Conservation (phyloP, 163 green algal species). For the Scenedesmus sp. region DNA sequence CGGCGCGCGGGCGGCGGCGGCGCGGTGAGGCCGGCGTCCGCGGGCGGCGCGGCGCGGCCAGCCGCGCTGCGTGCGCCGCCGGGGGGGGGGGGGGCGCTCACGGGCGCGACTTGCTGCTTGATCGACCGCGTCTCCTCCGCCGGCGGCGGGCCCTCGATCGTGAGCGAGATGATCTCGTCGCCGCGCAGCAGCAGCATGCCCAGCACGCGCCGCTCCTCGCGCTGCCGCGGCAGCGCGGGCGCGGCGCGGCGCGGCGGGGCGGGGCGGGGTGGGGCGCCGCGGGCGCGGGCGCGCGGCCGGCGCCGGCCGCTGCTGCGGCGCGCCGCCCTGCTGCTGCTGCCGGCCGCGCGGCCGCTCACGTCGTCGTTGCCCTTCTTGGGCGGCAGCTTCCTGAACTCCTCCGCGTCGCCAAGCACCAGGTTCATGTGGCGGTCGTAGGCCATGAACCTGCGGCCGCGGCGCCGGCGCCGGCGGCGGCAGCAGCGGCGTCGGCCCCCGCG, state of each 20-base stretch:
- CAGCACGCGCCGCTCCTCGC: constrained; percentile 92
- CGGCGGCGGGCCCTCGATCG: constrained; percentile 95
- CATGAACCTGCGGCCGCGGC: constrained; percentile 93
- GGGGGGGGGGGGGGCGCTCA: constrained; percentile 45
- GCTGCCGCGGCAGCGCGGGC: constrained; percentile 57
- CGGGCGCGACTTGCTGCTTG: constrained; percentile 61
- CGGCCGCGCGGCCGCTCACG: constrained; percentile 71
- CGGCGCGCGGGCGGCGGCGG: too few relatives aligned
- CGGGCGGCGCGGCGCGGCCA: background rate
- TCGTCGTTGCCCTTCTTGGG: constrained; percentile 92
- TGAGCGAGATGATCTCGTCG: constrained; percentile 94
- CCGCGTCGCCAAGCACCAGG: constrained; percentile 93
- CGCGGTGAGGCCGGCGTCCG: too few relatives aligned
- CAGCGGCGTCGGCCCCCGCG: too few relatives aligned
- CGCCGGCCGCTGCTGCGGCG: too few relatives aligned
- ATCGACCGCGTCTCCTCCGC: constrained; percentile 68
- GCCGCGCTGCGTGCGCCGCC: background rate
- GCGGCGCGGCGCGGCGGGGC: background rate
- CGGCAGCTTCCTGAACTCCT: constrained; percentile 95
- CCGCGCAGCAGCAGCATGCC: constrained; percentile 94
- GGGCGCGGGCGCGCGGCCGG: background rate
- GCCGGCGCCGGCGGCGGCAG: background rate
- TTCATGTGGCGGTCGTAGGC: constrained; percentile 99
- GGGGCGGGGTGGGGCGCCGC: background rate
- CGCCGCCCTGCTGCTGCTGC: too few relatives aligned